A percentile compares a stretch with the other conserved stretches of the same genome.
Evolutionary conservation across 2,329 filamentous ascomycete genomes (phyloP).

Genomic region (Ophiosphaerella narmari): DNA sequence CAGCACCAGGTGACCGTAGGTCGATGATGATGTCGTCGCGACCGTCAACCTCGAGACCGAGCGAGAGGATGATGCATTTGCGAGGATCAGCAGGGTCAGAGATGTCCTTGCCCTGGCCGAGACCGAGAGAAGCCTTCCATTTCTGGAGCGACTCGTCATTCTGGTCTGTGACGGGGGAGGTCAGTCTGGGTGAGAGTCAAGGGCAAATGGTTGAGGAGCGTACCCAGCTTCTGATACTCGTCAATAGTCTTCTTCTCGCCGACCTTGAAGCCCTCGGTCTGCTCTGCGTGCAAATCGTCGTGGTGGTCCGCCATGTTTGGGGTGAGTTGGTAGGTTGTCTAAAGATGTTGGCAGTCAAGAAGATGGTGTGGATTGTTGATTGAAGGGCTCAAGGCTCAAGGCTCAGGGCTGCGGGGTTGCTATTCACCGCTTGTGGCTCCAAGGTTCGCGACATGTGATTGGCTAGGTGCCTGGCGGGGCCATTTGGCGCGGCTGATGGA

Average conservation of each 20-base stretch:
- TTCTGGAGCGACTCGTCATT: slow-evolving; percentile 93
- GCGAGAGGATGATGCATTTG: slow-evolving; percentile 89
- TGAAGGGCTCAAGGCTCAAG: slow-evolving; percentile 13
- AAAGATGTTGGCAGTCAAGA: slow-evolving; percentile 6
- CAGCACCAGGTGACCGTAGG: slow-evolving; percentile 72
- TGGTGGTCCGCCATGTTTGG: slow-evolving; percentile 52
- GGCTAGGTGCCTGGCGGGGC: slow-evolving; percentile 25
- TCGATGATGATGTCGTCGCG: slow-evolving; percentile 88
- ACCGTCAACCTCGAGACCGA: slow-evolving; percentile 84
- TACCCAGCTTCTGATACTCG: slow-evolving; percentile 92
- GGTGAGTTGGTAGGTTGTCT: slow-evolving; percentile 4
- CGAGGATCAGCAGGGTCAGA: slow-evolving; percentile 72
- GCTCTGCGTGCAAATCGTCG: slow-evolving; percentile 83
- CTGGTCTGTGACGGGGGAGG: slow-evolving; percentile 54
- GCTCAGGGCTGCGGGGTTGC: slow-evolving; percentile 6
- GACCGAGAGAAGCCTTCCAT: slow-evolving; percentile 95
- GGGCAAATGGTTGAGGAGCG: slow-evolving; percentile 43
- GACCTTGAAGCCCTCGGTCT: slow-evolving; percentile 96
- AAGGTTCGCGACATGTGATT: slow-evolving; percentile 8
- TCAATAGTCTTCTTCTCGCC: slow-evolving; percentile 98
- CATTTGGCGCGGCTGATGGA: slow-evolving; percentile 11
- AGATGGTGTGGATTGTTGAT: slow-evolving; percentile 12
- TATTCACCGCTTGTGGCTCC: slow-evolving; percentile 25
- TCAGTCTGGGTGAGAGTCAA: slow-evolving; percentile 9
- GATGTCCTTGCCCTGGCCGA: slow-evolving; percentile 64